Base-by-base conservation (phyloP, 257 asterid genomes). In the Fraxinus cuspidata region DNA sequence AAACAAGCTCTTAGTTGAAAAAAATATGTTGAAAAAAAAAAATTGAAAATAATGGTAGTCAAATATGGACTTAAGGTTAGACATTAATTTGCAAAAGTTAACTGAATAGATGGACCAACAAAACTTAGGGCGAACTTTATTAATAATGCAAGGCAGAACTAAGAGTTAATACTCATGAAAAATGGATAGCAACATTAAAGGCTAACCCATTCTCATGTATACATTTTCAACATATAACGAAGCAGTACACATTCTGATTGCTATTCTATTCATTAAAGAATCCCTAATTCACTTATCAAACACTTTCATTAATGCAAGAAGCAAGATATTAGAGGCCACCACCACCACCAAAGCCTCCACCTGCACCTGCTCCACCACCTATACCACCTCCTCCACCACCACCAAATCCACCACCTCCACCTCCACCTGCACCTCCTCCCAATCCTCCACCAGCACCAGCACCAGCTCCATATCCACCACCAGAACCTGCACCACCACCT, bases 381-480 rank as follows among this genome's bases (percentile, higher is more conserved):
- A 77, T 74, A 0, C 32, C 72, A 0, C 81, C 80, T 2, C 19
- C 16, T 0, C 81, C 84, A 0, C 58, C 28, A 0, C 84, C 84
- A 1, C 63, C 74, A 18, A 80, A 79, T 1, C n/a, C 40, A 0
- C 84, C 84, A 3, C 64, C 28, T 0, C 84, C 84, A 3, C 64
- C 28, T 0, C 85, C 86, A 7, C n/a, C 67, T 0, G 81, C 86
- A 1, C 68, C 79, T 1, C 82, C 83, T 0, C 16, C 28, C 0
- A 78, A 80, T 8, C 70, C 80, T 0, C 89, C 89, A 19, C 73
- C 32, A 0, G 80, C 85, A 0, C 81, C 85, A 7, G 75, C 75
- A 1, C 74, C 79, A 0, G 75, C 81, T 0, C 70, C 83, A 0
- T 74, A 80, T 0, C 72, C 77, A 0, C 81, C 85, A 0, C 76